Percentiles rank a stretch among this genome's conserved stretches.
Evolutionary conservation across 805 yeast genomes (phyloP).

Genomic region (Yamadazyma insecticola): DNA sequence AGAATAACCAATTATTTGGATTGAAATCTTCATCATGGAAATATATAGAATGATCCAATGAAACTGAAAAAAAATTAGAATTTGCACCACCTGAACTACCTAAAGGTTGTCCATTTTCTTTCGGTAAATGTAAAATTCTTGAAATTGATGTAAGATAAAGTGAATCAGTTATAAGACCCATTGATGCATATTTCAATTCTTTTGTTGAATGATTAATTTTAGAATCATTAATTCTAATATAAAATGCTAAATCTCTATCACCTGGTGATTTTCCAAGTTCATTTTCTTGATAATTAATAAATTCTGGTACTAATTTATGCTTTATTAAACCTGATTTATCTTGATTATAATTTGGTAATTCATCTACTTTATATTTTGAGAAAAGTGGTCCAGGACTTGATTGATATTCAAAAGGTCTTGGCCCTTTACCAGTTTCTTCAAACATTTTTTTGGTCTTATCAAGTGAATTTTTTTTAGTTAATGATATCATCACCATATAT

Average conservation of each 20-base stretch:
- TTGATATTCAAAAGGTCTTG: conserved; percentile 30
- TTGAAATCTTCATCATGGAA: conserved; percentile 34
- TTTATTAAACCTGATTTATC: conserved; percentile 14
- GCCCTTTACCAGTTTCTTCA: conserved; percentile 14
- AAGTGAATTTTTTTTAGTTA: conserved; percentile 27
- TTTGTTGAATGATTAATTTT: too few species aligned
- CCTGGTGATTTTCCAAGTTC: conserved; percentile 21
- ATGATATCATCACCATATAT: conserved; percentile 32
- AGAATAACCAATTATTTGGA: conserved; percentile 28
- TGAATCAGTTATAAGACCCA: conserved; percentile 30
- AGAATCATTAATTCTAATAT: conserved; percentile 23
- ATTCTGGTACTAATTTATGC: conserved; percentile 26
- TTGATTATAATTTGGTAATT: conserved; percentile 9
- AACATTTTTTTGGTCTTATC: conserved; percentile 10
- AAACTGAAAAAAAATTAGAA: conserved; percentile 25
- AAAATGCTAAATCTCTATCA: conserved; percentile 29
- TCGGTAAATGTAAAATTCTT: conserved; percentile 25
- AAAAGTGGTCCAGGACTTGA: conserved; percentile 19
- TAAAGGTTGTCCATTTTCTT: conserved; percentile 5
- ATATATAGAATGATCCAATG: conserved; percentile 31
- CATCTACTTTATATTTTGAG: conserved; percentile 17
- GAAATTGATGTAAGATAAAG: conserved; percentile 25
- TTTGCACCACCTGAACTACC: conserved; percentile 21
- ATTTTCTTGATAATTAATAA: conserved; percentile 16
- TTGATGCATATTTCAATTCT: conserved; percentile 15